phyloP scores from a whole-genome alignment of 768 basidiomycete genomes.

The Panellus pusillus region DNA sequence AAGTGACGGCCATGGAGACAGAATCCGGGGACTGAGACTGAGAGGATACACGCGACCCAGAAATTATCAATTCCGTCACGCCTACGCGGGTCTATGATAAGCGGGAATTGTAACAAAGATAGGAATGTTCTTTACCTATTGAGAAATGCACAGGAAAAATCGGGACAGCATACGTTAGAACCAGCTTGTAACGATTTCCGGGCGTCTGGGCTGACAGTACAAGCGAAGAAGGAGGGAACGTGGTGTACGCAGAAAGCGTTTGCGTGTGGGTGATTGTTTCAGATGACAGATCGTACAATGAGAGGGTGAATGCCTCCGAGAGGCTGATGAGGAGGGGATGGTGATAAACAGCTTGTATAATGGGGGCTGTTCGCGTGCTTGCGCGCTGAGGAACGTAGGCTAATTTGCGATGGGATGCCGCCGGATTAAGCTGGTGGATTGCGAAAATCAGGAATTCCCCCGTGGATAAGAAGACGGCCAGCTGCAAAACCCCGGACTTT shows the following conservation, averaged over 20 bases:
- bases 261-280: conserved; percentile 56
- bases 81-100: conserved; percentile 58
- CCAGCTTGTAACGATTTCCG: conserved; percentile 60
- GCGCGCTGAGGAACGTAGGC: conserved; percentile 49
- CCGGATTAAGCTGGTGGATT: conserved; percentile 46
- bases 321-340: conserved; percentile 77
- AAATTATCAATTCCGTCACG: conserved; percentile 73
- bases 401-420: conserved; percentile 42
- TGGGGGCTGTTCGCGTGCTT: conserved; percentile 41
- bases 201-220: conserved; percentile 66
- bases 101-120: background rate
- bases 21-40: conserved; percentile 22
- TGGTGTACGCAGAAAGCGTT: conserved; percentile 74
- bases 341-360: conserved; percentile 71
- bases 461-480: conserved; percentile 64
- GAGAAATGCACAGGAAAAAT: conserved; percentile 74
- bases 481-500: conserved; percentile 38
- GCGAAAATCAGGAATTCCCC: conserved; percentile 67
- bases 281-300: conserved; percentile 68
- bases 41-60: conserved; percentile 29
- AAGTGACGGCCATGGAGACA: conserved; percentile 45
- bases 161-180: conserved; percentile 72
- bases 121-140: conserved; percentile 14
- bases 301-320: conserved; percentile 64
- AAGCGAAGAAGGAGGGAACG: conserved; percentile 77